Conservation (phyloP, 106 monocot species). For the Iris macrosiphon region DNA sequence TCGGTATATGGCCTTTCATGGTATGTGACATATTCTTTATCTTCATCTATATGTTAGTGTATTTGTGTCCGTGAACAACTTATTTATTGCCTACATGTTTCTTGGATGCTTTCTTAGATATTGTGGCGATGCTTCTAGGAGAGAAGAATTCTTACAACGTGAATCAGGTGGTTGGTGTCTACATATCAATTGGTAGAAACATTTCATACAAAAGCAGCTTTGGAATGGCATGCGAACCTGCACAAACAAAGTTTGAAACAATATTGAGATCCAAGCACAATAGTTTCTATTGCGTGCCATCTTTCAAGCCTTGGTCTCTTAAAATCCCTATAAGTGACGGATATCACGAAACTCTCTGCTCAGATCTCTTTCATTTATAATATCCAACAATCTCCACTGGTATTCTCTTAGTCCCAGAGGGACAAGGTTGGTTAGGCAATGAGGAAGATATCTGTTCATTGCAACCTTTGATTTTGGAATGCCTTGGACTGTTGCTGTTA, state of each 20-base stretch:
- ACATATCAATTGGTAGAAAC: constrained; percentile 12
- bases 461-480: constrained; percentile 12
- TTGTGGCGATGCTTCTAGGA: constrained; percentile 28
- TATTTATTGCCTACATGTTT: not conserved
- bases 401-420: not conserved
- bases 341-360: constrained; percentile 47
- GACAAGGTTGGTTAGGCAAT: not conserved
- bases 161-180: constrained; percentile 2
- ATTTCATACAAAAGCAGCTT: constrained; percentile 14
- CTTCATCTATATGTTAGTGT: not conserved
- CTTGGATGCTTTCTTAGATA: constrained; percentile 11
- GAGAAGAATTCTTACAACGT: constrained; percentile 16
- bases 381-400: not conserved
- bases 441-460: not conserved
- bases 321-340: constrained; percentile 68
- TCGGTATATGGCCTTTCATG: constrained; percentile 31
- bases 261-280: constrained; percentile 14
- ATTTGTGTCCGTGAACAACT: not conserved
- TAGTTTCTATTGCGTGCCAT: constrained; percentile 13
- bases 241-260: constrained; percentile 13
- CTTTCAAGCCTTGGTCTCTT: constrained; percentile 58
- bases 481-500: constrained; percentile 10
- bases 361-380: constrained; percentile 25
- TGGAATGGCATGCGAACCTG: constrained; percentile 49
- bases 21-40: constrained; percentile 16